phyloP scores from a whole-genome alignment of 805 yeast genomes.

The Hanseniaspora thailandica region DNA sequence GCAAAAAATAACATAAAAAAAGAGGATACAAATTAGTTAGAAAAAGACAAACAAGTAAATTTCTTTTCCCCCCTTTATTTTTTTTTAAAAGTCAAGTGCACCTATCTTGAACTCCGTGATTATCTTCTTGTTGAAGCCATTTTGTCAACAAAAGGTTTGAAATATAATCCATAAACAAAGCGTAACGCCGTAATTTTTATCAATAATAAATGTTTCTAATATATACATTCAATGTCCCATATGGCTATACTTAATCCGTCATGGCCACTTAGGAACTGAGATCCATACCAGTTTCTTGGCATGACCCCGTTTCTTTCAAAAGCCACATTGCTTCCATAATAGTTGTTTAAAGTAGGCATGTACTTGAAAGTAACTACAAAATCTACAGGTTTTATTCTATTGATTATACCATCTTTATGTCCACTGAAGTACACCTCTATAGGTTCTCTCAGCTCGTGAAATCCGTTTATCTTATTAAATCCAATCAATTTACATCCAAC shows the following conservation, averaged over 20 bases:
- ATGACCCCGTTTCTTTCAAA: slow-evolving; percentile 54
- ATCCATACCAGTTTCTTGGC: slow-evolving; percentile 56
- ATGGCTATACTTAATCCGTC: slow-evolving; percentile 70
- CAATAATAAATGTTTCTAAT: background rate
- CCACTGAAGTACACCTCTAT: slow-evolving; percentile 7
- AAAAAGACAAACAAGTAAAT: no score
- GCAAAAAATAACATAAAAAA: no score
- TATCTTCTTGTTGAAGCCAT: no score
- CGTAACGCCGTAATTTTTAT: no score
- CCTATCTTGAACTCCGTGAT: background rate
- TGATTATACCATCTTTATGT: slow-evolving; percentile 1
- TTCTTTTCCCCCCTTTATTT: background rate
- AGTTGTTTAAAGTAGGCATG: slow-evolving; percentile 56
- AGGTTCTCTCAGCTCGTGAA: slow-evolving; percentile 20
- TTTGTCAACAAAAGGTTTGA: no score
- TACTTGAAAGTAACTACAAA: slow-evolving; percentile 4
- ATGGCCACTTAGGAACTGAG: slow-evolving; percentile 36
- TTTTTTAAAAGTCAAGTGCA: no score
- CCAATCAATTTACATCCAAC: slow-evolving; percentile 26
- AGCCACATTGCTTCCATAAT: slow-evolving; percentile 36
- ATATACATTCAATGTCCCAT: slow-evolving; percentile 27
- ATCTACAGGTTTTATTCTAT: background rate
- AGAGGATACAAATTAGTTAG: no score
- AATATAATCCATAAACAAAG: background rate
- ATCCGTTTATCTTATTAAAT: slow-evolving; percentile 23